Percentiles rank a stretch among this genome's conserved stretches.
These are phyloP conservation scores for Vigna trinervia DNA, from an alignment of 306 rosid genomes.

Conservation along the genomic window DNA sequence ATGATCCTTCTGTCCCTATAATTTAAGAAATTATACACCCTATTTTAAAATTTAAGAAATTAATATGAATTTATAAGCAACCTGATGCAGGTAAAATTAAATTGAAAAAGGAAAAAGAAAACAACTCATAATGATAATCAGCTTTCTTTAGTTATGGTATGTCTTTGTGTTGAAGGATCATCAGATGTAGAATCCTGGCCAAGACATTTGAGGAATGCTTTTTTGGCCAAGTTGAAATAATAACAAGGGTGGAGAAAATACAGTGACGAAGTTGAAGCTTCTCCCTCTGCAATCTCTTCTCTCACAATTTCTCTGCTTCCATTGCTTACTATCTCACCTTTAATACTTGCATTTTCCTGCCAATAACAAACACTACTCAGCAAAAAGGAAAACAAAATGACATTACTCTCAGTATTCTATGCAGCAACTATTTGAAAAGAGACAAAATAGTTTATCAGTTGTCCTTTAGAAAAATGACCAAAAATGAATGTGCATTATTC, in stretches of 20 bases:
- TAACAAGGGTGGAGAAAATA: slow-evolving; percentile 78
- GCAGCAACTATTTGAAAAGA: background rate
- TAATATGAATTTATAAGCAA: too few species aligned
- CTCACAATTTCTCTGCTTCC: slow-evolving; percentile 50
- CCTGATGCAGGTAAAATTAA: too few species aligned
- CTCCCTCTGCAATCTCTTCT: slow-evolving; percentile 61
- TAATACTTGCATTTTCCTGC: slow-evolving; percentile 60
- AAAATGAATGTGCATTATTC: too few species aligned
- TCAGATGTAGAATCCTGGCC: slow-evolving; percentile 71
- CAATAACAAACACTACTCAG: background rate
- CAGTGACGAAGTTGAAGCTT: slow-evolving; percentile 50
- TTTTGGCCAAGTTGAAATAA: slow-evolving; percentile 68
- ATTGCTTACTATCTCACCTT: slow-evolving; percentile 60
- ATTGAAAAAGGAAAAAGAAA: too few species aligned
- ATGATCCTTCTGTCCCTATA: too few species aligned
- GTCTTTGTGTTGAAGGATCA: slow-evolving; percentile 44
- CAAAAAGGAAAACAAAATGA: background rate
- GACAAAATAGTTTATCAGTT: too few species aligned
- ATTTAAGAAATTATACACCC: too few species aligned
- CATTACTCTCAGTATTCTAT: background rate
- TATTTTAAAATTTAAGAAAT: too few species aligned
- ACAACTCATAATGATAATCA: slow-evolving; percentile 20
- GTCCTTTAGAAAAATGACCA: too few species aligned
- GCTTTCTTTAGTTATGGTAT: slow-evolving; percentile 53
- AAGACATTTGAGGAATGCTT: slow-evolving; percentile 81